Evolutionary conservation across 148 eudicot genomes (phyloP).

Genomic region (Persicaria tinctoria): DNA sequence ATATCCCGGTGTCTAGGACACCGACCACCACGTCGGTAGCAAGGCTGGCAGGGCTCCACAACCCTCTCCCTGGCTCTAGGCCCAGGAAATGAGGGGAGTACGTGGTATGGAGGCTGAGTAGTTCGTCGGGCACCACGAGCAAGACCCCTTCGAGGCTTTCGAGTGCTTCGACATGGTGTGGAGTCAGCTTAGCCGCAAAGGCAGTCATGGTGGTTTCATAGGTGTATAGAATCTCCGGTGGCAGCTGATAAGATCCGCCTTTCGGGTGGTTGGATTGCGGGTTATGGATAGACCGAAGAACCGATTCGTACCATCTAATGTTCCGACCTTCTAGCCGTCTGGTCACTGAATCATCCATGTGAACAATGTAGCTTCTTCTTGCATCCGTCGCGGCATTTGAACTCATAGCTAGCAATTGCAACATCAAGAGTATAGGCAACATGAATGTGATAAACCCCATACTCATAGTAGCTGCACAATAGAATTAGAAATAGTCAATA

Average conservation of each 20-base stretch:
- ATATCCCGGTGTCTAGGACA: slow-evolving; percentile 69
- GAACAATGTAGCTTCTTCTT: slow-evolving; percentile 8
- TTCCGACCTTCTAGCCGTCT: background rate
- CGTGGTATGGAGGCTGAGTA: slow-evolving; percentile 57
- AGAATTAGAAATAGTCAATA: background rate
- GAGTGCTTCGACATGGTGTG: slow-evolving; percentile 27
- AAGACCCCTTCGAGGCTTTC: slow-evolving; percentile 41
- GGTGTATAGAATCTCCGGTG: slow-evolving; percentile 53
- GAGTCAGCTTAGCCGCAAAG: slow-evolving; percentile 54
- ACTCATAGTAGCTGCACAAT: background rate
- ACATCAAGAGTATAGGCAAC: background rate
- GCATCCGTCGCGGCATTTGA: background rate
- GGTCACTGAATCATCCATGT: slow-evolving; percentile 7
- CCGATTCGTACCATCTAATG: slow-evolving; percentile 31
- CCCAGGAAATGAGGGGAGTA: slow-evolving; percentile 62
- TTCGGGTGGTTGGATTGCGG: slow-evolving; percentile 14
- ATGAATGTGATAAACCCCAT: background rate
- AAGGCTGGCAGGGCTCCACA: slow-evolving; percentile 54
- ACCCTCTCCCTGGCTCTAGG: slow-evolving; percentile 38
- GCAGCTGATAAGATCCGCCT: slow-evolving; percentile 23
- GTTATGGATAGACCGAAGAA: slow-evolving; percentile 24
- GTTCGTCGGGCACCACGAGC: slow-evolving; percentile 37
- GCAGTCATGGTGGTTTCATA: slow-evolving; percentile 54
- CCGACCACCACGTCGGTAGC: slow-evolving; percentile 55
- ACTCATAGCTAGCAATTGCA: background rate